Base-by-base conservation (phyloP, 345 rosid species). In the Moricandia moricandioides region DNA sequence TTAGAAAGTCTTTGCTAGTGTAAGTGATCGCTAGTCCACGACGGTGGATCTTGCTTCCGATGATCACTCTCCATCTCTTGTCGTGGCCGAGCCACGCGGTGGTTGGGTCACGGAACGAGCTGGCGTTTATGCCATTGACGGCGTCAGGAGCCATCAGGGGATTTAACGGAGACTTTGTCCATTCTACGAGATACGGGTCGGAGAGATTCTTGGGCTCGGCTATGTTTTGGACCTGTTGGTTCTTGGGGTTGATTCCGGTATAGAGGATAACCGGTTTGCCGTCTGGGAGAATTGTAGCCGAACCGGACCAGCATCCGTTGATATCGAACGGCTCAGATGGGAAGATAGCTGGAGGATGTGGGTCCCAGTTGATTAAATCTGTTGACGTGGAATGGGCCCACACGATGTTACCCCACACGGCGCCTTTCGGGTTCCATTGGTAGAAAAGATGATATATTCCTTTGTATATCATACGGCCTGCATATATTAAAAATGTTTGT, bases 341-440 rank as follows among this genome's bases (percentile, higher is more conserved):
- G 52, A 60, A 80, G 75, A 91, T 83, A 51, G 91, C 92, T 0
- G 63, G 76, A 24, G 69, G 66, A n/a, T 83, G 95, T 30, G 92
- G 86, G 49, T 39, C 69, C 95, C 96, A 92, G 72, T 87, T 86
- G 2, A 90, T 75, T 16, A 90, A 85, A 37, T 92, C 93, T 21
- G 63, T 80, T 12, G 96, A 93, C 39, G 93, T 89, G 5, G 98
- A 88, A 62, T 92, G 98, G 51, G 84, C 98, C 96, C 95, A 90
- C 9, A 92, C 93, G 0, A 86, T 86, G 82, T 87, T 83, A 33
- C 88, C 91, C 96, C 91, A 88, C 61, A 80, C 82, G 7, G 86
- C 84, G n/a, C 86, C 88, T 47, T 85, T 83, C 0, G 96, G 91
- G 59, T 90, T 90, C 77, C 81, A 87, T 79, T 90, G 93, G 79